A percentile compares a stretch with the other conserved stretches of the same genome.
Conservation (phyloP, 2,329 filamentous ascomycete genomes). For the Huntiella abstrusa region DNA sequence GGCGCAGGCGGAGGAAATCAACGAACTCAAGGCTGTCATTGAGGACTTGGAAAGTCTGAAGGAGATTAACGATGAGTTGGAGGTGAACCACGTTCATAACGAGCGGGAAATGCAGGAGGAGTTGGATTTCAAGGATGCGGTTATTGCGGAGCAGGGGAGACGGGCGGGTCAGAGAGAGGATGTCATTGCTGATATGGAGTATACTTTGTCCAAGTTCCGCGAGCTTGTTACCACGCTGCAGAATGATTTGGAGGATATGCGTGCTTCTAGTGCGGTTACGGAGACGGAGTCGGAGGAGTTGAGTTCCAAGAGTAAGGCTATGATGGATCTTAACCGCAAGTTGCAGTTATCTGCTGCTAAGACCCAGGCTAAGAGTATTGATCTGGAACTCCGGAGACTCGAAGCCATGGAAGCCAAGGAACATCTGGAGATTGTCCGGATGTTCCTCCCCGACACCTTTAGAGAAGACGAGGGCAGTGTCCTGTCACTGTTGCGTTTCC, state of each 20-base stretch:
- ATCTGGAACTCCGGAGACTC: conserved; percentile 68
- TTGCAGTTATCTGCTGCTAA: conserved; percentile 79
- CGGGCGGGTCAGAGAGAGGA: conserved; percentile 60
- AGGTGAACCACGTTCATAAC: conserved; percentile 79
- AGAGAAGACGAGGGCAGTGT: conserved; percentile 67
- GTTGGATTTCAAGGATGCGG: conserved; percentile 67
- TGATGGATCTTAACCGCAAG: conserved; percentile 94
- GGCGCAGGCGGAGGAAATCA: conserved; percentile 62
- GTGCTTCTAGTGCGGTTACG: conserved; percentile 76
- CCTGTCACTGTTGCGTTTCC: conserved; percentile 74
- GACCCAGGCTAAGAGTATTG: conserved; percentile 85
- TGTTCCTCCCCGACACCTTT: conserved; percentile 76
- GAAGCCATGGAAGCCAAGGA: conserved; percentile 78
- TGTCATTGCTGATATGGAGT: conserved; percentile 69
- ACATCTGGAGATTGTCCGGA: conserved; percentile 71
- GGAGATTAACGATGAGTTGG: conserved; percentile 86
- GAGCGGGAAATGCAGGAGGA: conserved; percentile 91
- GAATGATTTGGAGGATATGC: conserved; percentile 75
- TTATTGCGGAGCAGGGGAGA: conserved; percentile 66
- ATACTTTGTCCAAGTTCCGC: conserved; percentile 72
- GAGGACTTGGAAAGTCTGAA: conserved; percentile 77
- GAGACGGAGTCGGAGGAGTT: conserved; percentile 86
- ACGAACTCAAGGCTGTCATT: conserved; percentile 63
- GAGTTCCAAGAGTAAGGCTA: conserved; percentile 69
- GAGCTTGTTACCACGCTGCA: conserved; percentile 76